A percentile compares a stretch with the other conserved stretches of the same genome.
Evolutionary conservation across 345 rosid species (phyloP).

Genomic region (Eucalyptus globulus): DNA sequence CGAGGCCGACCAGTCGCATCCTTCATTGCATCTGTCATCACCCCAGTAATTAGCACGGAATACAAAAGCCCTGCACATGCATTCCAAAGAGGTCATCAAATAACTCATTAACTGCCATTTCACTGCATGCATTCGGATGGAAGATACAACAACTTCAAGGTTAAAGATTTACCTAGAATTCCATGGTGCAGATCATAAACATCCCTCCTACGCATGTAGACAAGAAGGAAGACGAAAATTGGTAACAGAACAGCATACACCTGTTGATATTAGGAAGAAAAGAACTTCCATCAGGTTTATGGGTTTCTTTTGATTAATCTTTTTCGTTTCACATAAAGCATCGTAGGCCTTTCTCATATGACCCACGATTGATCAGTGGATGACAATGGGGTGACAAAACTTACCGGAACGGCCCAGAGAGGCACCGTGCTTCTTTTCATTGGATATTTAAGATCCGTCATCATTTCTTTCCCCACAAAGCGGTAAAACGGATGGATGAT

Average conservation of each 20-base stretch:
- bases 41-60: conserved; percentile 58
- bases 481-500: conserved; percentile 64
- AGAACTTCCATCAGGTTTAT: background rate
- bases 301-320: background rate
- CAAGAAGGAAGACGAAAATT: conserved; percentile 22
- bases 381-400: background rate
- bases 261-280: background rate
- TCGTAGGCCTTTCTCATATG: background rate
- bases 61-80: conserved; percentile 36
- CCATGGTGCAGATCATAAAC: conserved; percentile 83
- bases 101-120: background rate
- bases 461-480: conserved; percentile 72
- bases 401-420: conserved; percentile 66
- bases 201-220: conserved; percentile 40
- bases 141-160: background rate
- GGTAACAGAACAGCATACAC: conserved; percentile 60
- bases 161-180: conserved; percentile 32
- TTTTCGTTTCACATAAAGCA: background rate
- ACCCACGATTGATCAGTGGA: background rate
- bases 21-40: conserved; percentile 76
- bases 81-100: background rate
- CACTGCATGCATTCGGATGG: background rate
- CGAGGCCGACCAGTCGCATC: conserved; percentile 74
- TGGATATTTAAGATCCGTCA: conserved; percentile 75
- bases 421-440: conserved; percentile 62